These are phyloP conservation scores for Skeletonema grethae DNA, from an alignment of 108 stramenopile genomes.

Conservation along the genomic window DNA sequence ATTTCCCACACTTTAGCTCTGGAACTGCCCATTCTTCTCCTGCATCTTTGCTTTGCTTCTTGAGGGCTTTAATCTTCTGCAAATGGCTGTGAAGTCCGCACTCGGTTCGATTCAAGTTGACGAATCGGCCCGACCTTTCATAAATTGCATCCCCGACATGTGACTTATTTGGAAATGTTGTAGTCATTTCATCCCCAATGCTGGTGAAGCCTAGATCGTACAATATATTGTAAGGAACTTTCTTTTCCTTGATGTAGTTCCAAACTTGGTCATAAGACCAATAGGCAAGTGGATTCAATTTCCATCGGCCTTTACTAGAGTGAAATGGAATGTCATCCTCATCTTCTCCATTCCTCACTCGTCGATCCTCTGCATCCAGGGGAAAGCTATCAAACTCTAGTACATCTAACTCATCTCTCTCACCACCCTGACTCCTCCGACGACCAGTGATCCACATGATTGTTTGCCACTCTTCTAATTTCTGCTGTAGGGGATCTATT, in stretches of 20 bases:
- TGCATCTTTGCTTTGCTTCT: slow-evolving; percentile 12
- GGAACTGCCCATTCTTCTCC: slow-evolving; percentile 33
- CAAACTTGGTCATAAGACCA: slow-evolving; percentile 60
- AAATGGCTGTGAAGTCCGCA: slow-evolving; percentile 52
- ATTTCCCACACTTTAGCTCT: slow-evolving; percentile 26
- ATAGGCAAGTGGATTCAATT: slow-evolving; percentile 50
- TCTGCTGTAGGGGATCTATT: slow-evolving; percentile 41
- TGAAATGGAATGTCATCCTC: slow-evolving; percentile 12
- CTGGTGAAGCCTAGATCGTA: slow-evolving; percentile 50
- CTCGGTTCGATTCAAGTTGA: slow-evolving; percentile 51
- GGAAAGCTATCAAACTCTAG: slow-evolving; percentile 35
- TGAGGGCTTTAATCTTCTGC: slow-evolving; percentile 22
- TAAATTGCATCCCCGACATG: slow-evolving; percentile 1
- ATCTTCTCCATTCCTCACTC: slow-evolving; percentile 4
- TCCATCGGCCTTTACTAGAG: slow-evolving; percentile 20
- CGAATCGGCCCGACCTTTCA: slow-evolving; percentile 55
- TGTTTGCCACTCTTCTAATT: slow-evolving; percentile 29
- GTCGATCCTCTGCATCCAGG: not conserved
- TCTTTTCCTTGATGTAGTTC: slow-evolving; percentile 38
- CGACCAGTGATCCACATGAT: slow-evolving; percentile 59
- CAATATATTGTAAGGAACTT: slow-evolving; percentile 49
- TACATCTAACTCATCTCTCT: slow-evolving; percentile 31
- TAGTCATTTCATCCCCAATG: slow-evolving; percentile 57
- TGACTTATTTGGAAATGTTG: slow-evolving; percentile 14
- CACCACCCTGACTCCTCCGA: slow-evolving; percentile 49